Evolutionary conservation across 495 filamentous ascomycete species (phyloP), one percentile per base, ranked within the genome.

Genomic region (Annulohypoxylon maeteangense): DNA sequence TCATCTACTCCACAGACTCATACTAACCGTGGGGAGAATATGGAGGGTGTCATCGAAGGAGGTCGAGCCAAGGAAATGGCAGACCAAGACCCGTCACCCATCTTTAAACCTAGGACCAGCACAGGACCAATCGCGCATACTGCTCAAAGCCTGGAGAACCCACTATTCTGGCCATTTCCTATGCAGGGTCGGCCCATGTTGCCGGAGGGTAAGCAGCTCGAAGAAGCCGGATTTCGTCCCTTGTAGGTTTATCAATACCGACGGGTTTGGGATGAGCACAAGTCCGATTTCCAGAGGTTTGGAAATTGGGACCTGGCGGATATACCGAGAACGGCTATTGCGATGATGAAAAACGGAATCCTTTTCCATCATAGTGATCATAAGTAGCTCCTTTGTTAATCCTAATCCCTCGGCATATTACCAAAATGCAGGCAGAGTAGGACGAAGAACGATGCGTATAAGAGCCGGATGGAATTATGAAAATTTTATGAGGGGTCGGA

Each of bases 141-240:
- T 8, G 36, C 73, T 10, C 51, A 67, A 44, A 62, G 31, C 38
- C 45, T 76, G 36, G 81, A 84, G 47, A 84, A 83, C 48, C 83
- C 83, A 10, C 64, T 87, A 36, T 88, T 87, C 27, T 87, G 84
- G 83, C 83, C 83, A 1, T 87, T 87, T 65, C 85, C 85, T 0
- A 81, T 86, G 77, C 85, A 87, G 57, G 85, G 84, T 1, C 74
- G 82, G n/a, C 85, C 86, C 1, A 79, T 86, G 62, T 53, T 88
- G 59, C 81, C 80, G 5, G 78, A 74, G 23, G 81, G 82, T 4
- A 57, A 76, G 20, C 73, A 78, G 59, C 74, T 87, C 55, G 79
- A 83, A 65, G 76, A 82, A 32, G 79, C 80, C 10, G 86, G 86
- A 2, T 88, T 88, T 65, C 78, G 74, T 42, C 63, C 79, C 29